Base-by-base conservation (phyloP, 2,329 filamentous ascomycete genomes). In the Colletotrichum orbiculare region DNA sequence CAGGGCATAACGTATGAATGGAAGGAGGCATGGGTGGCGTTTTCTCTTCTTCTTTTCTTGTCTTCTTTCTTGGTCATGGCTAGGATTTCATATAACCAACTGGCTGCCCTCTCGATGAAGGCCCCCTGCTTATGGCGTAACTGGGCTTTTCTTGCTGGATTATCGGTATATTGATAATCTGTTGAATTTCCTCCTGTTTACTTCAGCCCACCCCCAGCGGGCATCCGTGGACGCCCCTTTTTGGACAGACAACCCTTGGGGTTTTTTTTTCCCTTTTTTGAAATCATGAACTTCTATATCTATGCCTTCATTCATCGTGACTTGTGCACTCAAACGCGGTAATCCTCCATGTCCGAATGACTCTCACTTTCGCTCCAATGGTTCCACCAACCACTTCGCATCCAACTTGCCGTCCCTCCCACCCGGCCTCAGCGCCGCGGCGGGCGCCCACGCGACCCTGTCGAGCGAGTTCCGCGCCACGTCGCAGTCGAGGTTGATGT, bases 401-500 rank as follows among this genome's bases (percentile, higher is more conserved):
- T 79, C 78, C 60, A 82, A 60, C 49, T 64, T 62, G 5, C 76
- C 76, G 53, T 73, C 71, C 33, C 70, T 72, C 15, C 68, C 69
- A 3, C 69, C 70, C 6, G 60, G 64, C 25, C 61, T 43, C 42
- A 64, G 38, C 15, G 61, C 76, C 74, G 77, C 74, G 53, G 72
- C 71, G 11, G 83, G 82, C 54, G 75, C 78, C 87, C 84, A 99
- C 33, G 77, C 83, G 38, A 84, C 79, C 68, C 96, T 82, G 56
- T 79, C 84, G 73, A 99, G 79, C 79, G 93, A 96, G 72, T 83
- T 81, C 70, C 85, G 83, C 47, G 94, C 91, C 60, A 98, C 94
- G 71, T 92, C 87, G 73, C 96, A 97, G 81, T 98, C 96, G 70
- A 90, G 86, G 74, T 87, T 87, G 74, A 99, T 99, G 80, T 99